A percentile compares a stretch with the other conserved stretches of the same genome.
phyloP scores from a whole-genome alignment of 73 alveolate species.

The Stentor coeruleus region DNA sequence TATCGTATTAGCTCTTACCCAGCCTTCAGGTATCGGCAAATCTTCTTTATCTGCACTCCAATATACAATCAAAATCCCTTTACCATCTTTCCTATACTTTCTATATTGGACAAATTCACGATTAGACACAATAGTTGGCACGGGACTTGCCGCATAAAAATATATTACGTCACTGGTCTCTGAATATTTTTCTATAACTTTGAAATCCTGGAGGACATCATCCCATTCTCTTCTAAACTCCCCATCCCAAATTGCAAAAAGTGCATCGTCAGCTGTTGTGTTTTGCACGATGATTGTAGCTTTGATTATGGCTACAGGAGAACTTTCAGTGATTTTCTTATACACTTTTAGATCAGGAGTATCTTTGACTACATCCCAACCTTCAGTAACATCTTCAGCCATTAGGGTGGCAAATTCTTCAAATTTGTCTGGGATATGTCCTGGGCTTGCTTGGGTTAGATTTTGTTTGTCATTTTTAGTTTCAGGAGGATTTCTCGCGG shows the following conservation, averaged over 20 bases:
- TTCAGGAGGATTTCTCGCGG: too few relatives aligned
- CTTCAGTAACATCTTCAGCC: neutral
- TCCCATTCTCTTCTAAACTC: neutral
- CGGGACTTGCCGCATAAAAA: neutral
- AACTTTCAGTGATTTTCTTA: neutral
- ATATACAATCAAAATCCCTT: neutral
- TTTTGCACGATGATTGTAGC: neutral
- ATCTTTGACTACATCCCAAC: neutral
- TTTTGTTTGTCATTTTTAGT: too few relatives aligned
- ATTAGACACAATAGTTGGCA: neutral
- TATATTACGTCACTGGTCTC: neutral
- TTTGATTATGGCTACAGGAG: neutral
- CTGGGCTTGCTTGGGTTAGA: too few relatives aligned
- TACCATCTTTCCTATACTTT: neutral
- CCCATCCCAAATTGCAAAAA: neutral
- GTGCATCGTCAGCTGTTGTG: neutral
- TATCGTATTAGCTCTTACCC: neutral
- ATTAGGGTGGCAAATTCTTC: too few relatives aligned
- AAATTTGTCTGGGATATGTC: too few relatives aligned
- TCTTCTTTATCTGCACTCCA: neutral
- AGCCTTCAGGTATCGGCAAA: neutral
- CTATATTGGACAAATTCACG: neutral
- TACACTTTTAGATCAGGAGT: neutral
- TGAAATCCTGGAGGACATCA: neutral
- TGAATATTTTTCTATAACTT: neutral